phyloP scores from a whole-genome alignment of 805 yeast genomes.

The Kazachstania kunashirensis region DNA sequence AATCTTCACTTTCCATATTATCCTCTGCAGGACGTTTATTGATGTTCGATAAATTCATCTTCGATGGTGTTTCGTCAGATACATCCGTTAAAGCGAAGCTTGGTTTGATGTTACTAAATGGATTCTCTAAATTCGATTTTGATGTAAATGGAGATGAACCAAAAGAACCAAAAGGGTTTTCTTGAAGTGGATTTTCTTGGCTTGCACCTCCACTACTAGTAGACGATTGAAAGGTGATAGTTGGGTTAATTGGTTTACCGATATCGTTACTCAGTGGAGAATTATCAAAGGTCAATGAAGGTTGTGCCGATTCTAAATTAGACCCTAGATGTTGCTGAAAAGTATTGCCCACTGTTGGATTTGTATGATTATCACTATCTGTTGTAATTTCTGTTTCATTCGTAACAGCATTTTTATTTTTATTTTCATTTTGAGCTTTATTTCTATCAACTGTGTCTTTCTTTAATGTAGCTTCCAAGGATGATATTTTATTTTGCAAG shows the following conservation, averaged over 20 bases:
- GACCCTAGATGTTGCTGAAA: too few species aligned
- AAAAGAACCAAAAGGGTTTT: neutral
- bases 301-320: neutral
- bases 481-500: conserved; percentile 22
- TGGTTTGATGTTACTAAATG: conserved; percentile 4
- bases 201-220: too few species aligned
- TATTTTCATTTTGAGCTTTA: too few species aligned
- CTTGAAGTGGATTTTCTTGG: too few species aligned
- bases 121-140: neutral
- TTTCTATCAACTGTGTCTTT: too few species aligned
- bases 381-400: neutral
- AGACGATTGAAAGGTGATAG: neutral
- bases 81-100: conserved; percentile 8
- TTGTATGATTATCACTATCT: neutral
- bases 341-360: neutral
- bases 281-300: neutral
- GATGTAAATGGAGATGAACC: conserved; percentile 3
- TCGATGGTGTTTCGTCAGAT: neutral
- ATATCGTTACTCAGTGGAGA: neutral
- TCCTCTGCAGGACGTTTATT: conserved; percentile 4
- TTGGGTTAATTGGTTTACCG: neutral
- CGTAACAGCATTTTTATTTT: conserved; percentile 14
- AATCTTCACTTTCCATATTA: neutral
- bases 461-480: conserved; percentile 26
- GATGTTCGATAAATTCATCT: too few species aligned